Base-by-base conservation (phyloP, 495 filamentous ascomycete species). In the Coniosporium apollinis region DNA sequence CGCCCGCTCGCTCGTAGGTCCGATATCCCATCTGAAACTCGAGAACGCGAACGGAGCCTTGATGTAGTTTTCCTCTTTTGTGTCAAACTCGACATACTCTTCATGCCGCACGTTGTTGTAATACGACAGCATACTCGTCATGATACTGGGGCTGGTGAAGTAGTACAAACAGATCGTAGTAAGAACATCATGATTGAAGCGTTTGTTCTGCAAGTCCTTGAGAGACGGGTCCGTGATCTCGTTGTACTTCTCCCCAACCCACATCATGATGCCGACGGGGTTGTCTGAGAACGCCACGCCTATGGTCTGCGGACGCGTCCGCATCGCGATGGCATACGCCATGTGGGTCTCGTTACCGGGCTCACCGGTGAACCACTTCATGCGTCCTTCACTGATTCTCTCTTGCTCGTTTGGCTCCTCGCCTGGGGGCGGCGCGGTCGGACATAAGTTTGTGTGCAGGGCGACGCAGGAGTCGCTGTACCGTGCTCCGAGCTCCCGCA, bases 241-340 rank as follows among this genome's bases (percentile, higher is more conserved):
- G 28, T 39, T 30, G 36, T 50, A 50, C 47, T 50, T 49, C 25
- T 49, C 46, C 10, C 46, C 46, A 3, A 49, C 28, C 34, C 43
- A 47, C 24, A 43, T 44, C 41, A 44, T 29, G 41, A 44, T 47
- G 7, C 44, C 44, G 11, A 44, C 19, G 2, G 41, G 44, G 22
- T 37, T 37, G 33, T 47, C 44, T 16, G 35, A 28, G 35, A 41
- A 37, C 13, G 20, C 31, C 3, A 43, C 24, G 15, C 36, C 41
- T n/a, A 44, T 34, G 10, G 41, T 44, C 28, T 46, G 40, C 10
- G 36, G 44, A 14, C 46, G 30, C 11, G 38, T 48, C 11, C 41
- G 30, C 44, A 47, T 47, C 36, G 25, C 15, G 16, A 40, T 22
- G 13, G 44, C 44, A 28, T 47, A 47, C 6, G 15, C 34, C 41